Conservation (phyloP, 495 filamentous ascomycete species). For the Hypoxylon crocopeplum region DNA sequence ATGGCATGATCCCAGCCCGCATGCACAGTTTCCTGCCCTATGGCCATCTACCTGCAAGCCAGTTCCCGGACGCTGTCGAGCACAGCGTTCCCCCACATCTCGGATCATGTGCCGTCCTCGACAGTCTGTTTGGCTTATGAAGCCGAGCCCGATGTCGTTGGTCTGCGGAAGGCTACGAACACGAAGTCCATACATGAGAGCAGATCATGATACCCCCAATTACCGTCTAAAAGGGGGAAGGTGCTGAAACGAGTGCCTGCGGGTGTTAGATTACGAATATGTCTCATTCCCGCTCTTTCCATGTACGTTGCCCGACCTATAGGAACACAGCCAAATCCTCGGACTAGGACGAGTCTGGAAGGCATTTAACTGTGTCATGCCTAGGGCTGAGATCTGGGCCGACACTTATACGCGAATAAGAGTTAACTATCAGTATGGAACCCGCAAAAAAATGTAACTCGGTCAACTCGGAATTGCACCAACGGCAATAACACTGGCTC, state of each 20-base stretch:
- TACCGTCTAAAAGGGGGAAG: neutral
- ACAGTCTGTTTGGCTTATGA: neutral
- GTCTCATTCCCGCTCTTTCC: neutral
- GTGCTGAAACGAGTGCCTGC: neutral
- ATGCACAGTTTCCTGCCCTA: constrained; percentile 21
- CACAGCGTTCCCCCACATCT: constrained; percentile 16
- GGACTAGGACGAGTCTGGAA: constrained; percentile 12
- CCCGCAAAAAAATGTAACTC: too few species aligned
- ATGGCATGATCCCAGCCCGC: constrained; percentile 10
- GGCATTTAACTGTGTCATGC: too few species aligned
- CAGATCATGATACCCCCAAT: neutral
- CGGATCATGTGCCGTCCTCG: constrained; percentile 13
- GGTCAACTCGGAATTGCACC: too few species aligned
- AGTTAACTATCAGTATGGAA: neutral
- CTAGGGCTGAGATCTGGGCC: neutral
- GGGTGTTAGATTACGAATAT: neutral
- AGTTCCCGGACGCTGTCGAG: constrained; percentile 12
- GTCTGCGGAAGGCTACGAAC: neutral
- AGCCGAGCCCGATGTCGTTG: neutral
- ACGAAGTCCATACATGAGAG: neutral
- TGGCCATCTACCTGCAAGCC: constrained; percentile 6
- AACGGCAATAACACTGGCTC: too few species aligned
- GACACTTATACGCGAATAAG: neutral
- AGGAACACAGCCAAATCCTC: neutral
- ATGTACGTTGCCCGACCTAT: neutral